Percentiles rank a stretch among this genome's conserved stretches.
Evolutionary conservation across 305 asterid species (phyloP).

Genomic region (Solanum hybrid): DNA sequence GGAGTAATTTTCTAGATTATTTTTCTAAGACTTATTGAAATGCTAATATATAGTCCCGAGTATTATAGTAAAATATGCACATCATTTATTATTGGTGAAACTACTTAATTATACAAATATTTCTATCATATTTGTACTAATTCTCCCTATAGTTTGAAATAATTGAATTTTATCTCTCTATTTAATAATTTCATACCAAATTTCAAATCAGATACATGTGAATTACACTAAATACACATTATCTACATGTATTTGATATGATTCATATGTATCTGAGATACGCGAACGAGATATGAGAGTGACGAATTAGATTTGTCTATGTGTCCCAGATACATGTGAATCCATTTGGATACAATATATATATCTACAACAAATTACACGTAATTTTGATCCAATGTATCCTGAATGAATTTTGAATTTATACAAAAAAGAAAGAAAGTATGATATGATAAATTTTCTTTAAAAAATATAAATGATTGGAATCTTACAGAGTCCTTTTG

Average conservation of each 20-base stretch:
- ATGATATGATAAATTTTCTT: neutral
- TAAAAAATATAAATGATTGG: neutral
- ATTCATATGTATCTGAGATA: neutral
- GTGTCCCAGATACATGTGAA: too few relatives aligned
- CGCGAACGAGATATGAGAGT: neutral
- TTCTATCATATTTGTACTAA: too few relatives aligned
- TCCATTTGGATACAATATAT: too few relatives aligned
- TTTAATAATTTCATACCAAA: too few relatives aligned
- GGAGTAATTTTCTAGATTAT: neutral
- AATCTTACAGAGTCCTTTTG: slow-evolving; percentile 22
- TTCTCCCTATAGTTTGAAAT: too few relatives aligned
- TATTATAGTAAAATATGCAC: neutral
- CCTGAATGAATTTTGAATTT: neutral
- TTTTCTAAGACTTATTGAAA: neutral
- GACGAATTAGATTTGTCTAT: neutral
- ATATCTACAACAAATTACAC: neutral
- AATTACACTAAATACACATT: too few relatives aligned
- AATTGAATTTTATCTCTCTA: neutral
- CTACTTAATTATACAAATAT: neutral
- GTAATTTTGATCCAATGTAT: too few relatives aligned
- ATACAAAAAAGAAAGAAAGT: neutral
- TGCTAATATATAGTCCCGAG: neutral
- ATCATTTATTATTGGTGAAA: neutral
- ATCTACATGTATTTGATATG: neutral
- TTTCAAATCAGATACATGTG: too few relatives aligned